Evolutionary conservation across 2,329 filamentous ascomycete species (phyloP).

Genomic region (Herpomyces periplanetae): DNA sequence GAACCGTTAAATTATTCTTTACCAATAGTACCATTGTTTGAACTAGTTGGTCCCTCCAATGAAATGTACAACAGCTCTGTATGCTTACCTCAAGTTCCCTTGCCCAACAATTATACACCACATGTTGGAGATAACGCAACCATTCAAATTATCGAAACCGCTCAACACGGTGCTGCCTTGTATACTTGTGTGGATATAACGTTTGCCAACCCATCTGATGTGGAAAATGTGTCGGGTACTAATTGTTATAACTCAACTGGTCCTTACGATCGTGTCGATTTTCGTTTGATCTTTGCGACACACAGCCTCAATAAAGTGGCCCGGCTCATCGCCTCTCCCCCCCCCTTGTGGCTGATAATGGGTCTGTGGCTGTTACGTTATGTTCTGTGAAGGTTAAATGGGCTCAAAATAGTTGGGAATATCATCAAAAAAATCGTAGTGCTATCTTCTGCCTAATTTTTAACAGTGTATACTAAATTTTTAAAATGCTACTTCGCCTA

Average conservation of each 20-base stretch:
- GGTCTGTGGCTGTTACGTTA: too few species aligned
- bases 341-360: too few species aligned
- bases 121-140: conserved; percentile 57
- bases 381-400: too few species aligned
- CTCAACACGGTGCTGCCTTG: conserved; percentile 41
- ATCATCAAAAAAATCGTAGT: too few species aligned
- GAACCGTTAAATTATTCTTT: conserved; percentile 58
- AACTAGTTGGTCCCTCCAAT: conserved; percentile 42
- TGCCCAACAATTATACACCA: conserved; percentile 28
- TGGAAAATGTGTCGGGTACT: conserved; percentile 27
- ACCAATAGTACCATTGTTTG: conserved; percentile 37
- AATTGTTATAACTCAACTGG: conserved; percentile 60
- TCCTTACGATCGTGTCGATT: conserved; percentile 16
- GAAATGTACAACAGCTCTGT: conserved; percentile 41
- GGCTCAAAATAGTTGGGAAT: too few species aligned
- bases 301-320: too few species aligned
- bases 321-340: too few species aligned
- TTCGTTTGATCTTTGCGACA: conserved; percentile 32
- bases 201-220: conserved; percentile 40
- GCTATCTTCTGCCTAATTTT: too few species aligned
- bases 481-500: too few species aligned
- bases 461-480: too few species aligned
- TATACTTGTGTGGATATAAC: conserved; percentile 81
- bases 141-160: conserved; percentile 50
- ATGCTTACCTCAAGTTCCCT: conserved; percentile 54